Evolutionary conservation across 306 rosid species (phyloP).

Genomic region (Arachis hypogaea): DNA sequence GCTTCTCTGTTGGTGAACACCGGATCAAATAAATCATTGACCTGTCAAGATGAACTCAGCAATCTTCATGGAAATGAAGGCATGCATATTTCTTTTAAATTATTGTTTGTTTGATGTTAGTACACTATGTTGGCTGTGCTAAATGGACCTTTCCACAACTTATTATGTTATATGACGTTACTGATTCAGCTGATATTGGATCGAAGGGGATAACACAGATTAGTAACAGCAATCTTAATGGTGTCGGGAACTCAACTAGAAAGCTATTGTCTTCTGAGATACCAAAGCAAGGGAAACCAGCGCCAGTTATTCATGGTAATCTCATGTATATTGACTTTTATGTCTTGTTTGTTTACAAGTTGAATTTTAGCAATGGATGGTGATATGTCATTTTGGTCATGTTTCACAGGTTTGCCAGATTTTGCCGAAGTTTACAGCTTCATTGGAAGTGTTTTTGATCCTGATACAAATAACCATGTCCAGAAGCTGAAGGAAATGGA

Average conservation of each 20-base stretch:
- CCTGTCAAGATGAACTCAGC: constrained; percentile 59
- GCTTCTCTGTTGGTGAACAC: constrained; percentile 55
- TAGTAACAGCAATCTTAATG: constrained; percentile 49
- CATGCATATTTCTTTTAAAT: constrained; percentile 40
- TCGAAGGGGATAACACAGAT: constrained; percentile 63
- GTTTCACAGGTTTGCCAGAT: constrained; percentile 75
- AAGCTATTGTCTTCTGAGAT: constrained; percentile 47
- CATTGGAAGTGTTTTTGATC: constrained; percentile 93
- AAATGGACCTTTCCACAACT: constrained; percentile 57
- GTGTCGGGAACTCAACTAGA: constrained; percentile 56
- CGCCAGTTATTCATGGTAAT: constrained; percentile 65
- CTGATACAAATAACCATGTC: constrained; percentile 71
- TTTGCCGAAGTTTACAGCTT: constrained; percentile 89
- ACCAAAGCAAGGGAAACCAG: constrained; percentile 60
- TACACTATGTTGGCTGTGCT: constrained; percentile 30
- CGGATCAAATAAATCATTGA: constrained; percentile 43
- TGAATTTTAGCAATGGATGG: neutral
- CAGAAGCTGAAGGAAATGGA: constrained; percentile 94
- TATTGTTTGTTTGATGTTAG: constrained; percentile 19
- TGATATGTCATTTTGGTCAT: constrained; percentile 27
- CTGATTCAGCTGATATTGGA: constrained; percentile 88
- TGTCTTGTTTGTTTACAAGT: constrained; percentile 17
- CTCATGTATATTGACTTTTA: constrained; percentile 22
- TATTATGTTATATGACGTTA: constrained; percentile 46
- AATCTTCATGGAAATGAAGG: constrained; percentile 64